Evolutionary conservation across 768 basidiomycete genomes (phyloP).

Genomic region (Russula vinacea): DNA sequence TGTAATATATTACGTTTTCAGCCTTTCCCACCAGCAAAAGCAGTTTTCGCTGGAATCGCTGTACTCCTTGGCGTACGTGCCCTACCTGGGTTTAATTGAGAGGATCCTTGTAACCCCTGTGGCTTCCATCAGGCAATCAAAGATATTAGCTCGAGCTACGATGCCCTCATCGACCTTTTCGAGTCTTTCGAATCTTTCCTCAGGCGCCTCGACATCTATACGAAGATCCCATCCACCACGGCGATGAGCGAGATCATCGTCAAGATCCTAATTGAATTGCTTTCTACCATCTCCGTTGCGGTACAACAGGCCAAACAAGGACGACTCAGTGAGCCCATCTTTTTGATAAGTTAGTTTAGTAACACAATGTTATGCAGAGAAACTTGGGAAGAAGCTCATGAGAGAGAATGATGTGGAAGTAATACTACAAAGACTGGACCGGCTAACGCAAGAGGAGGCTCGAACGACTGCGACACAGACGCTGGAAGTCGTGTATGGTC

Average conservation of each 20-base stretch:
- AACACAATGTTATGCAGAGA: background rate
- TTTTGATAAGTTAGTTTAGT: too few species aligned
- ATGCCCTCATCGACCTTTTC: background rate
- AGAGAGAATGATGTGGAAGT: background rate
- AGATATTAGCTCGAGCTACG: background rate
- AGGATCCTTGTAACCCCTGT: background rate
- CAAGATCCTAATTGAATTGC: background rate
- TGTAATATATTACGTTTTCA: background rate
- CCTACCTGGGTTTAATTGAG: background rate
- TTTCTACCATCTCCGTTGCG: background rate
- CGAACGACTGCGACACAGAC: background rate
- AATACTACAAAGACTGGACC: background rate
- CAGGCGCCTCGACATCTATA: too few species aligned
- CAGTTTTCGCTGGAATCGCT: background rate
- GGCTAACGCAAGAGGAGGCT: background rate
- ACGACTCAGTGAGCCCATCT: background rate
- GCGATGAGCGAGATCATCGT: background rate
- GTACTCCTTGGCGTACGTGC: background rate
- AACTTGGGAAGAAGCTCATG: background rate
- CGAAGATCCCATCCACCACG: too few species aligned
- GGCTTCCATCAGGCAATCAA: background rate
- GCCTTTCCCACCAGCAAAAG: conserved; percentile 3
- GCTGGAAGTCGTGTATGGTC: background rate
- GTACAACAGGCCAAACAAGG: background rate
- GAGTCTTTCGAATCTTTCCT: too few species aligned